Evolutionary conservation across 2,329 filamentous ascomycete genomes (phyloP), one percentile per base, ranked within the genome.

Genomic region (Colletotrichum magnum): DNA sequence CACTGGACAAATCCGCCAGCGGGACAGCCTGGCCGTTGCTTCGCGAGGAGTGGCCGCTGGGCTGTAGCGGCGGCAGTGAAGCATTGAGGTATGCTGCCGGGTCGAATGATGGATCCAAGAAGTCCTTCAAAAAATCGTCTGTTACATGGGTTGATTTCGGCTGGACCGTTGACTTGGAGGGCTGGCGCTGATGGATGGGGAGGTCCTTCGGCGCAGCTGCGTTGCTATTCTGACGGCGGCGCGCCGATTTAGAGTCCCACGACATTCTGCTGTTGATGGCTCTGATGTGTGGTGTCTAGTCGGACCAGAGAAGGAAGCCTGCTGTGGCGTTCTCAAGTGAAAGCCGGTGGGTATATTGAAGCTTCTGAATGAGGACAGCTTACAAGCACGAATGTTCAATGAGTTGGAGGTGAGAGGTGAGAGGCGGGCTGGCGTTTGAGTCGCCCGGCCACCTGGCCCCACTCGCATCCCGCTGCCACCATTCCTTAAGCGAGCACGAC

Each of bases 61-160:
- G 82, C 71, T 88, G 86, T 21, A 97, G 85, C 2, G 92, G 84
- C 5, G 94, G 93, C 0, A 98, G 85, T 0, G 88, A 88, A 68
- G 90, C 84, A 81, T 98, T 98, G 75, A 98, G 89, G 79, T 94
- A 97, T 56, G 93, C 90, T 72, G 92, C 92, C 4, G 95, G 88
- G 79, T 97, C 94, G 80, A 98, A 98, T 52, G 88, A 84, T 5
- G 92, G 86, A 58, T 89, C 85, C 45, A 95, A 86, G 79, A 98
- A 98, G 64, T 92, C 90, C 65, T 89, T 88, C 3, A 97, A 87
- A 63, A 90, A 89, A 13, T 90, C 87, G 76, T 97, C 94, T 70
- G 91, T 83, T 45, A 93, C 87, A 78, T 95, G 89, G 63, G 85
- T 79, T 5, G 89, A 90, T 75, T 83, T 87, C 60, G 87, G 82